These are phyloP conservation scores for Beta lomatogona DNA, from an alignment of 179 eudicot genomes.

Conservation along the genomic window DNA sequence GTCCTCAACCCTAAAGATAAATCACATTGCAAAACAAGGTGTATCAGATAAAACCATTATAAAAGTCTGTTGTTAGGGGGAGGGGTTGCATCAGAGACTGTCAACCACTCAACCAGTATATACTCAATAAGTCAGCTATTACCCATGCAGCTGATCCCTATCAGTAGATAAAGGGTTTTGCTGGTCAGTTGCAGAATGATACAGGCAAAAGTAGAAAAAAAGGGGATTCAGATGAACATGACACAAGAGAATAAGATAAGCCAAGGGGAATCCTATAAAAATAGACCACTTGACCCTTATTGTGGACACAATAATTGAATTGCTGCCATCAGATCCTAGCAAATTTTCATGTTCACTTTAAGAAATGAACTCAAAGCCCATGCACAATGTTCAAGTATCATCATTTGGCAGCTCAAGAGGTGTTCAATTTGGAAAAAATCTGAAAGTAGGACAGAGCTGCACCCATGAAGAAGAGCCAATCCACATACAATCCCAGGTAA, in stretches of 20 bases:
- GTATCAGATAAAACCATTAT: constrained; percentile 1
- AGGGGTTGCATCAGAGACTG: neutral
- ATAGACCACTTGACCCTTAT: neutral
- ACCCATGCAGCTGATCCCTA: neutral
- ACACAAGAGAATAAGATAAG: neutral
- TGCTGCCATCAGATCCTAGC: constrained; percentile 20
- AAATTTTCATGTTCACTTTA: constrained; percentile 9
- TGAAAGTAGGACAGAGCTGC: neutral
- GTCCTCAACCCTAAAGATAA: neutral
- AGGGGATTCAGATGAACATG: neutral
- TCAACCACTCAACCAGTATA: neutral
- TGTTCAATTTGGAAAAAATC: neutral
- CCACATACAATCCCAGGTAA: neutral
- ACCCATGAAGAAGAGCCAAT: neutral
- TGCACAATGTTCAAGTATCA: constrained; percentile 32
- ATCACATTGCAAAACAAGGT: neutral
- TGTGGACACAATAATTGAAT: neutral
- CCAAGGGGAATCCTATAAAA: neutral
- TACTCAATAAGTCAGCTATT: neutral
- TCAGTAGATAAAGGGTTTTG: neutral
- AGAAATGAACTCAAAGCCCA: constrained; percentile 29
- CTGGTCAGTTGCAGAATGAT: neutral
- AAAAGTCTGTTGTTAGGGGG: neutral
- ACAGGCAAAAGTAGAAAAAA: neutral
- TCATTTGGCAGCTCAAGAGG: constrained; percentile 20